A percentile compares a stretch with the other conserved stretches of the same genome.
phyloP scores from a whole-genome alignment of 2,329 filamentous ascomycete genomes.

The Cercospora nicotianae region DNA sequence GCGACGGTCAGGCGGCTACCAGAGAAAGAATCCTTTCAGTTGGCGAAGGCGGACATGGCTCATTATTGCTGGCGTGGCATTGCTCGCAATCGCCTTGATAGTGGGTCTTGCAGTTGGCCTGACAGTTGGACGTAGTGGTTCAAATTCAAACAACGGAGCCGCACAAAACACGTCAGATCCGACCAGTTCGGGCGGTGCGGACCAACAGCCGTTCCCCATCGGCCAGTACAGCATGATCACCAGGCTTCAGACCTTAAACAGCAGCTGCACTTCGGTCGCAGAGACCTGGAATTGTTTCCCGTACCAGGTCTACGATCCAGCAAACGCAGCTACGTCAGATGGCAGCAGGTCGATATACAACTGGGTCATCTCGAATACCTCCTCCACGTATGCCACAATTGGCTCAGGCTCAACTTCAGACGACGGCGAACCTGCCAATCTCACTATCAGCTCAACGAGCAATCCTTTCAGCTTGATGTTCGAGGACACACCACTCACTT shows the following conservation, averaged over 20 bases:
- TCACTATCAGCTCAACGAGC: slow-evolving; percentile 51
- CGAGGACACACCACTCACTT: slow-evolving; percentile 51
- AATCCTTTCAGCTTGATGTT: slow-evolving; percentile 61
- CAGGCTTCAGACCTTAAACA: slow-evolving; percentile 54
- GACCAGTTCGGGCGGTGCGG: not conserved
- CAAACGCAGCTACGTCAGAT: slow-evolving; percentile 26
- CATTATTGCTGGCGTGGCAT: slow-evolving; percentile 40
- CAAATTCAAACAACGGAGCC: not conserved
- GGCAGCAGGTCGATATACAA: slow-evolving; percentile 56
- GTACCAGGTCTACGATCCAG: slow-evolving; percentile 51
- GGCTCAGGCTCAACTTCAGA: slow-evolving; percentile 61
- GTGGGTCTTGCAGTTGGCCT: slow-evolving; percentile 44
- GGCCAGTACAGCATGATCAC: slow-evolving; percentile 64
- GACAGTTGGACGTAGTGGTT: slow-evolving; percentile 26
- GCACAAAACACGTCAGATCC: not conserved
- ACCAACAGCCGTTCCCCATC: slow-evolving; percentile 53
- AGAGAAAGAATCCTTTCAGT: slow-evolving; percentile 31
- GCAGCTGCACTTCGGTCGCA: slow-evolving; percentile 59
- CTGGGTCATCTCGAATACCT: slow-evolving; percentile 58
- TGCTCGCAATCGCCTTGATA: slow-evolving; percentile 40
- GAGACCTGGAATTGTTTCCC: slow-evolving; percentile 65
- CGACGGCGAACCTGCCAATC: slow-evolving; percentile 39
- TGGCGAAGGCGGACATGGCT: slow-evolving; percentile 44
- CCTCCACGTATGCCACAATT: slow-evolving; percentile 43
- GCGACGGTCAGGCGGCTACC: slow-evolving; percentile 22